Evolutionary conservation across 2,329 filamentous ascomycete genomes (phyloP).

Genomic region (Dothistroma septosporum): DNA sequence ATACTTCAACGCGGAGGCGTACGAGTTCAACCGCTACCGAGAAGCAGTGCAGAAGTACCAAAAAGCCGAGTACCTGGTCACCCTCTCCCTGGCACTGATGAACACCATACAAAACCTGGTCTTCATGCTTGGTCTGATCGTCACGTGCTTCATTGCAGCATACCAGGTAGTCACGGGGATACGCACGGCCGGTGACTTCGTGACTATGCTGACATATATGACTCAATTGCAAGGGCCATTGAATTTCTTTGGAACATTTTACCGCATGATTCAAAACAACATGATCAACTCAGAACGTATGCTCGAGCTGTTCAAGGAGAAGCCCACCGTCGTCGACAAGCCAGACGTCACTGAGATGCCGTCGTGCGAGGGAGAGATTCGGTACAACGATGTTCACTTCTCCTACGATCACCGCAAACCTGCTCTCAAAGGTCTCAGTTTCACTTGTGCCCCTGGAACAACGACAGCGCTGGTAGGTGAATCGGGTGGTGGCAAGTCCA

Average conservation of each 20-base stretch:
- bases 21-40: constrained; percentile 56
- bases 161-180: constrained; percentile 62
- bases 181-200: constrained; percentile 63
- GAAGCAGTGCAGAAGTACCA: constrained; percentile 56
- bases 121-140: constrained; percentile 61
- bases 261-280: constrained; percentile 89
- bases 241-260: constrained; percentile 84
- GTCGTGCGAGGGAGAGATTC: constrained; percentile 73
- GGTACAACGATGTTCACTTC: constrained; percentile 85
- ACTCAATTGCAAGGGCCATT: constrained; percentile 66
- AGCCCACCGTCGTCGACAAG: constrained; percentile 81
- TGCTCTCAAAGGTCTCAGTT: constrained; percentile 76
- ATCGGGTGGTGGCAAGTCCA: constrained; percentile 95
- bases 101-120: constrained; percentile 61
- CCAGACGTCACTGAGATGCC: constrained; percentile 60
- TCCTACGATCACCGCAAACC: constrained; percentile 83
- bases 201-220: constrained; percentile 70
- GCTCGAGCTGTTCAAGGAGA: constrained; percentile 92
- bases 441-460: constrained; percentile 81
- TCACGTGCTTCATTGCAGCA: constrained; percentile 66
- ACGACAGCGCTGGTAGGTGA: constrained; percentile 95
- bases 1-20: constrained; percentile 59
- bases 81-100: constrained; percentile 55
- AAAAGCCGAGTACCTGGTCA: constrained; percentile 54
- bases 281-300: constrained; percentile 97